Percentiles rank a stretch among this genome's conserved stretches.
Conservation (phyloP, 2,329 filamentous ascomycete genomes). For the Calonectria ilicicola region DNA sequence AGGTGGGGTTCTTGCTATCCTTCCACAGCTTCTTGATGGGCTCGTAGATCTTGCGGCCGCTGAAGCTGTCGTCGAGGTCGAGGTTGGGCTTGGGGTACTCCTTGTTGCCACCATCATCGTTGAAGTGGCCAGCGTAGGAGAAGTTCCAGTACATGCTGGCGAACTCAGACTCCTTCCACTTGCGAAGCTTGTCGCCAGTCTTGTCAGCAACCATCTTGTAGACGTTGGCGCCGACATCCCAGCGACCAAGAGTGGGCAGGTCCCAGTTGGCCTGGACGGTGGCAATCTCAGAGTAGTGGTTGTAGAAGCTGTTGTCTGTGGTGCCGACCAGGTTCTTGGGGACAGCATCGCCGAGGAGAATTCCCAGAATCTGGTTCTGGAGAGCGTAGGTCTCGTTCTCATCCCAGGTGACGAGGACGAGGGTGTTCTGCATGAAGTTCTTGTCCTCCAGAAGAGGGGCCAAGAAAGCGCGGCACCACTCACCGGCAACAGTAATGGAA, state of each 20-base stretch:
- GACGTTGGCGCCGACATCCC: constrained; percentile 80
- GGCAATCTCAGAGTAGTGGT: constrained; percentile 78
- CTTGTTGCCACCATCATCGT: constrained; percentile 48
- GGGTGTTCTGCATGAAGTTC: constrained; percentile 80
- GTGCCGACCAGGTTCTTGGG: constrained; percentile 74
- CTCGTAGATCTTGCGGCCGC: constrained; percentile 50
- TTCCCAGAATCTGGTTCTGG: constrained; percentile 76
- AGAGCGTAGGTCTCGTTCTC: constrained; percentile 78
- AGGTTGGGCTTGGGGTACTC: constrained; percentile 57
- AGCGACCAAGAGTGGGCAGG: constrained; percentile 76
- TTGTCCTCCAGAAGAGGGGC: constrained; percentile 76
- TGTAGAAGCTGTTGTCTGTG: constrained; percentile 77
- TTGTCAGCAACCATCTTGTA: constrained; percentile 69
- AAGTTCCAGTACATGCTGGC: constrained; percentile 62
- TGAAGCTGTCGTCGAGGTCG: constrained; percentile 44
- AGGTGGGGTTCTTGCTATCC: constrained; percentile 52
- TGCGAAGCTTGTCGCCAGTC: constrained; percentile 66
- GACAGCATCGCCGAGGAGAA: constrained; percentile 82
- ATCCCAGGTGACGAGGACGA: constrained; percentile 83
- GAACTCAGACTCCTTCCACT: constrained; percentile 51
- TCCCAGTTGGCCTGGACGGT: constrained; percentile 78
- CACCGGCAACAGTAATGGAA: constrained; percentile 74
- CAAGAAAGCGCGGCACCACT: constrained; percentile 77
- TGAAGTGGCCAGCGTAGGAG: constrained; percentile 65
- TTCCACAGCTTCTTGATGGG: constrained; percentile 54